Evolutionary conservation across 768 basidiomycete species (phyloP), one percentile per base, ranked within the genome.

Genomic region (Naganishia onofrii): DNA sequence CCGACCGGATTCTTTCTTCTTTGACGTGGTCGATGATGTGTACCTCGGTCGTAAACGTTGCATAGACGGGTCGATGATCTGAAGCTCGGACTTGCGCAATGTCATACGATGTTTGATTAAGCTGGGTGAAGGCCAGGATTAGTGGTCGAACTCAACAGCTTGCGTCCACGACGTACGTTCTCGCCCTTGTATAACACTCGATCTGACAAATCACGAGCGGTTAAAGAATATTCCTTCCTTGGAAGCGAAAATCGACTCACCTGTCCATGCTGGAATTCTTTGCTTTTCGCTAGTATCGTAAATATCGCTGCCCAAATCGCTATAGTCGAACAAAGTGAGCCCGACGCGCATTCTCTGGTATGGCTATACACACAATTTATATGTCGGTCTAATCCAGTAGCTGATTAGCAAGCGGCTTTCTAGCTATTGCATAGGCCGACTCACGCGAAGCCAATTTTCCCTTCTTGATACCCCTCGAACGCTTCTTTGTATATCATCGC

Each of bases 231-330:
- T 4, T 4, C 58, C 29, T 48, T 23, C 26, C 46, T 32, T 68
- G 42, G 19, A 32, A n/a, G 46, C 36, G 51, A 65, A 31, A 73
- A 8, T 42, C 13, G 42, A 42, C 85, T 70, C 68, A 93, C 93
- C 93, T 75, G 95, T 98, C 94, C 94, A 98, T 21, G 95, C 92
- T 6, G 96, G 96, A 77, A 96, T 89, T 29, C 96, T 87, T 86
- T 89, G 87, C 83, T 98, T 99, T 81, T 98, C 96, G 77, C 92
- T 91, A 17, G 92, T 90, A 79, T 99, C 96, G 78, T 97, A 99
- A 57, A 84, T 84, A 72, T 96, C 90, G 10, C 93, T 79, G 1
- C 81, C 81, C 57, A 80, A 80, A 70, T 82, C 82, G 70, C 80
- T 81, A 46, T 51, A 66, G 26, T 10, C 19, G 38, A 23, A 8